These are phyloP conservation scores for Teunomyces atbi DNA, from an alignment of 805 yeast genomes.

Conservation along the genomic window DNA sequence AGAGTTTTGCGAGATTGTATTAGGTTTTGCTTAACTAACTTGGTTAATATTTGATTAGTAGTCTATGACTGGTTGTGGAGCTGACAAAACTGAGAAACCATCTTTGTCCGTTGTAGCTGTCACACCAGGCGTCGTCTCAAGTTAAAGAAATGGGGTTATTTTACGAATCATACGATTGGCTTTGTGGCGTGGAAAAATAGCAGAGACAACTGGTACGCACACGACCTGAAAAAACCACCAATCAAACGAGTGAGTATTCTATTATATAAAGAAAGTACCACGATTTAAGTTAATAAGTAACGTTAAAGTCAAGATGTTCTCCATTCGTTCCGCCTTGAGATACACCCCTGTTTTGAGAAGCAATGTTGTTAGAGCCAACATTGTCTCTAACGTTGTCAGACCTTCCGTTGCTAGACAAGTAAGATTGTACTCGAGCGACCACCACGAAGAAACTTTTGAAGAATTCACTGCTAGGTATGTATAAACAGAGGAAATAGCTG, in stretches of 20 bases:
- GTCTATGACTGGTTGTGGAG: too few relatives aligned
- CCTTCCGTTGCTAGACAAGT: slow-evolving; percentile 22
- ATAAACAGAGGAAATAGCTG: background rate
- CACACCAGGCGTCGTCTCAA: background rate
- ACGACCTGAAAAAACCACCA: slow-evolving; percentile 2
- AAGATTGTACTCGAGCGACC: slow-evolving; percentile 73
- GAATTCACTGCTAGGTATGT: slow-evolving; percentile 81
- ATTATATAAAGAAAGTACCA: background rate
- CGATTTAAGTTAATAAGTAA: background rate
- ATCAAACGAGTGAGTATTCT: slow-evolving; percentile 3
- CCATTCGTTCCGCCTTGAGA: slow-evolving; percentile 44
- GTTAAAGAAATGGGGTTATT: background rate
- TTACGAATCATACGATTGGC: slow-evolving; percentile 2
- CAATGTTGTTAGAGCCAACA: slow-evolving; percentile 31
- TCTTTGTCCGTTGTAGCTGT: background rate
- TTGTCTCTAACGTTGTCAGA: slow-evolving; percentile 24
- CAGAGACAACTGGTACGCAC: background rate
- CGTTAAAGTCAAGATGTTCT: slow-evolving; percentile 24
- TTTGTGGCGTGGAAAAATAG: slow-evolving; percentile 2
- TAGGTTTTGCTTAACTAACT: too few relatives aligned
- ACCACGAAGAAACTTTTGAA: slow-evolving; percentile 90
- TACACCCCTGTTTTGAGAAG: slow-evolving; percentile 36
- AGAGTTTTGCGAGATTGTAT: too few relatives aligned
- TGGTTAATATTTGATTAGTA: too few relatives aligned
- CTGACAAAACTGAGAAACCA: background rate